Evolutionary conservation across 2,329 filamentous ascomycete genomes (phyloP).

Genomic region (Pestalotiopsis sp.): DNA sequence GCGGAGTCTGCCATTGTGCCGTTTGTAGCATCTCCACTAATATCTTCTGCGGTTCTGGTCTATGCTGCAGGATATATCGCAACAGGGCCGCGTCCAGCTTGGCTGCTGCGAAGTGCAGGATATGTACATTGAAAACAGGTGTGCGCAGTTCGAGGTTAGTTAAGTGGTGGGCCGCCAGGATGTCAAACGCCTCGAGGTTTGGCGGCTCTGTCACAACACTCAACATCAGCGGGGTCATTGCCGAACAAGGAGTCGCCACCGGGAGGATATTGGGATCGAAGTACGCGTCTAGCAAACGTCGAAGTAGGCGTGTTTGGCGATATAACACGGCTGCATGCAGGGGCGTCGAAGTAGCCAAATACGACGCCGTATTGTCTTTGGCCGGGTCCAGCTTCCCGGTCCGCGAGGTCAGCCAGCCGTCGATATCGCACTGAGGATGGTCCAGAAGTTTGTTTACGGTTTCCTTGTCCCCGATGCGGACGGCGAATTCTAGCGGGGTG

Average conservation of each 20-base stretch:
- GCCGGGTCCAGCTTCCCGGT: not conserved
- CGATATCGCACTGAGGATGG: not conserved
- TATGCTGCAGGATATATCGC: not conserved
- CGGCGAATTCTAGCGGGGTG: not conserved
- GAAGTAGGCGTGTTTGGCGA: not conserved
- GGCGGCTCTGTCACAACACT: not conserved
- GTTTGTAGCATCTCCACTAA: not conserved
- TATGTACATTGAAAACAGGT: not conserved
- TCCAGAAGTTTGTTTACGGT: not conserved
- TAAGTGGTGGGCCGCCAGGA: not conserved
- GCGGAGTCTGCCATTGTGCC: not conserved
- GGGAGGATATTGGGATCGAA: not conserved
- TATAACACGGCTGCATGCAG: not conserved
- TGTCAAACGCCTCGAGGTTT: not conserved
- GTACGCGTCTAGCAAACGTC: not conserved
- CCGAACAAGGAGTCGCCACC: not conserved
- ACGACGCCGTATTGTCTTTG: not conserved
- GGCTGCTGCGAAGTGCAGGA: not conserved
- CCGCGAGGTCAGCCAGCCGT: not conserved
- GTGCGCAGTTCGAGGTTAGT: not conserved
- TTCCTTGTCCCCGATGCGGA: not conserved
- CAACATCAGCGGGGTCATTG: not conserved
- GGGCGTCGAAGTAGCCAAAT: not conserved
- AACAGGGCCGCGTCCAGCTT: not conserved
- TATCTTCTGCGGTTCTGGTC: not conserved